Conservation (phyloP, 2,329 filamentous ascomycete species). For the Cyanodermella asteris region DNA sequence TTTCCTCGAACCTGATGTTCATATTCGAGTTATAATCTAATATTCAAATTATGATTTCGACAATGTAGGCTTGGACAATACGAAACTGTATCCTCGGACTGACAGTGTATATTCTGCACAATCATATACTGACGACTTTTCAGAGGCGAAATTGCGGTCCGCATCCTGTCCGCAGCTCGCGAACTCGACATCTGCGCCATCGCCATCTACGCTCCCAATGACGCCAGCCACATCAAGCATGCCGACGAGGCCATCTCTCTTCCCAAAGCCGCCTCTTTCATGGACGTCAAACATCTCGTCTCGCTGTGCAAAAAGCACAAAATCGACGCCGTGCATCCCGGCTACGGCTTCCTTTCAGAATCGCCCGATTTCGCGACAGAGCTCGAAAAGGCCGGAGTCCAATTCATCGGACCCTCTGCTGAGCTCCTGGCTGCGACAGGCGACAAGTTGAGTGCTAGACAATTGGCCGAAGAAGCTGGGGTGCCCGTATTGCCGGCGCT, state of each 20-base stretch:
- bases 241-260: slow-evolving; percentile 29
- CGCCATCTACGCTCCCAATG: no score
- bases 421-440: slow-evolving; percentile 83
- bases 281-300: slow-evolving; percentile 28
- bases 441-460: slow-evolving; percentile 93
- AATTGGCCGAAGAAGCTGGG: slow-evolving; percentile 61
- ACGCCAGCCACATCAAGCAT: no score
- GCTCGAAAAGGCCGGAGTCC: slow-evolving; percentile 83
- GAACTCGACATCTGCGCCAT: slow-evolving; percentile 33
- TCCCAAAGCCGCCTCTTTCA: slow-evolving; percentile 28
- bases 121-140: slow-evolving; percentile 12
- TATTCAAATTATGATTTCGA: no score
- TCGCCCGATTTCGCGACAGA: slow-evolving; percentile 91
- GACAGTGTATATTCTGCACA: no score
- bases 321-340: slow-evolving; percentile 94
- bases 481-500: slow-evolving; percentile 94
- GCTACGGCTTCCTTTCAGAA: slow-evolving; percentile 94
- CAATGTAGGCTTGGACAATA: no score
- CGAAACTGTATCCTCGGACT: no score
- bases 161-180: slow-evolving; percentile 36
- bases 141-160: slow-evolving; percentile 42
- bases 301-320: slow-evolving; percentile 51
- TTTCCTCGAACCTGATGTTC: no score
- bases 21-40: no score
- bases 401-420: slow-evolving; percentile 83